Evolutionary conservation across 176 grass and related monocot species (phyloP).

Genomic region (Zoysia pacifica): DNA sequence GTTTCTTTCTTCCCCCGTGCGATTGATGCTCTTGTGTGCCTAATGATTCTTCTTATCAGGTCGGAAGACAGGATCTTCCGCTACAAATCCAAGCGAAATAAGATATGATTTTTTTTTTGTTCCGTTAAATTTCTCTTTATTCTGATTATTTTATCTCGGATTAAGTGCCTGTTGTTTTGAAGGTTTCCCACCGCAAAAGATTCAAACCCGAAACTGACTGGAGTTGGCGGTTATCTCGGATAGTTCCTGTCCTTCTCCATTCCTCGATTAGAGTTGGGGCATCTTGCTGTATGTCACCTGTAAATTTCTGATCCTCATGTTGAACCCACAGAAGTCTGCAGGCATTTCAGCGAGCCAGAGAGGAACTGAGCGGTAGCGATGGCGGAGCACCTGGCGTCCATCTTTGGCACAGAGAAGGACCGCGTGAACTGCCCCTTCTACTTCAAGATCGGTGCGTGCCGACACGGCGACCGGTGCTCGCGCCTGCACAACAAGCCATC

Average conservation of each 20-base stretch:
- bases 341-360: not conserved
- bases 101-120: constrained; percentile 25
- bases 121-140: not conserved
- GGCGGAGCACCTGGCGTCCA: constrained; percentile 78
- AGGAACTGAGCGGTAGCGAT: constrained; percentile 6
- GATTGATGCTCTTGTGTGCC: constrained; percentile 35
- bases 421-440: constrained; percentile 88
- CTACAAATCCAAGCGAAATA: constrained; percentile 24
- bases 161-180: constrained; percentile 46
- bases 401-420: constrained; percentile 85
- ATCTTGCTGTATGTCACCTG: not conserved
- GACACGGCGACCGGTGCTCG: constrained; percentile 72
- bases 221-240: no score
- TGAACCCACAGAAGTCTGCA: constrained; percentile 24
- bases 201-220: not conserved
- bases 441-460: constrained; percentile 81
- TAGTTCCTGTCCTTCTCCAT: not conserved
- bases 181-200: constrained; percentile 38
- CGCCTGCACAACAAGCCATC: constrained; percentile 77
- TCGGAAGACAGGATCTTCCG: constrained; percentile 44
- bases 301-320: not conserved
- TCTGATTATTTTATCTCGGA: not conserved
- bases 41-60: constrained; percentile 48
- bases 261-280: not conserved
- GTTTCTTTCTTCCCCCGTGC: not conserved